Percentiles rank a stretch among this genome's conserved stretches.
Conservation (phyloP, 2,329 filamentous ascomycete genomes). For the Monosporascus sp. region DNA sequence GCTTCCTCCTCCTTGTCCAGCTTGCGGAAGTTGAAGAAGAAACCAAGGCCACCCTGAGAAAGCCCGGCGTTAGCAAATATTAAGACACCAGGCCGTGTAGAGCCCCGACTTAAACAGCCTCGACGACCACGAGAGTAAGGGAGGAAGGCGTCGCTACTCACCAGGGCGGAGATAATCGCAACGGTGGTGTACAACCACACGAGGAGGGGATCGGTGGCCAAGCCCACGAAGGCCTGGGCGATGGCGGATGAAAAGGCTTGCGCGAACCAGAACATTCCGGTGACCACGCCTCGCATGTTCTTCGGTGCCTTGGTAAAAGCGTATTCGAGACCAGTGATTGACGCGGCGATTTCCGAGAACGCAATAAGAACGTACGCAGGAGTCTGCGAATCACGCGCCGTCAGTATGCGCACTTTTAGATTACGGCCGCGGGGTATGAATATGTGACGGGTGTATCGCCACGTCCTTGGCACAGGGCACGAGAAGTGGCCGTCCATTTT, state of each 20-base stretch:
- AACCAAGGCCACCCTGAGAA: constrained; percentile 47
- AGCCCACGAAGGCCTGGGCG: constrained; percentile 56
- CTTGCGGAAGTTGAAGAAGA: constrained; percentile 62
- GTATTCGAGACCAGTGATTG: constrained; percentile 61
- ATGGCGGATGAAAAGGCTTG: constrained; percentile 63
- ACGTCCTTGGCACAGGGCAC: no score
- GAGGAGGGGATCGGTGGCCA: constrained; percentile 58
- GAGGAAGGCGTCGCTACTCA: neutral
- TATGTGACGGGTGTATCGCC: no score
- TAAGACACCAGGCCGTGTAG: neutral
- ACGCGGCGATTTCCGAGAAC: constrained; percentile 44
- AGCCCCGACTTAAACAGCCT: no score
- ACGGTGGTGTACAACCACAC: constrained; percentile 70
- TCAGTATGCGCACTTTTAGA: neutral
- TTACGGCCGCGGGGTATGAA: no score
- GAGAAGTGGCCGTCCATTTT: neutral
- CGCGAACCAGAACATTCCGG: constrained; percentile 63
- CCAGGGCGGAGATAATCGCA: constrained; percentile 57
- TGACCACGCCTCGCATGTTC: constrained; percentile 73
- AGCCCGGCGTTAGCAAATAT: neutral
- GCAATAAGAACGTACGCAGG: constrained; percentile 45
- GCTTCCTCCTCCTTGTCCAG: constrained; percentile 62
- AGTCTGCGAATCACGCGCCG: constrained; percentile 26
- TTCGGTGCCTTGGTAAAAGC: constrained; percentile 71
- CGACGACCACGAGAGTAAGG: neutral